A percentile compares a stretch with the other conserved stretches of the same genome.
Evolutionary conservation across 208 protist species (phyloP).

Genomic region (Angomonas ambiguus): DNA sequence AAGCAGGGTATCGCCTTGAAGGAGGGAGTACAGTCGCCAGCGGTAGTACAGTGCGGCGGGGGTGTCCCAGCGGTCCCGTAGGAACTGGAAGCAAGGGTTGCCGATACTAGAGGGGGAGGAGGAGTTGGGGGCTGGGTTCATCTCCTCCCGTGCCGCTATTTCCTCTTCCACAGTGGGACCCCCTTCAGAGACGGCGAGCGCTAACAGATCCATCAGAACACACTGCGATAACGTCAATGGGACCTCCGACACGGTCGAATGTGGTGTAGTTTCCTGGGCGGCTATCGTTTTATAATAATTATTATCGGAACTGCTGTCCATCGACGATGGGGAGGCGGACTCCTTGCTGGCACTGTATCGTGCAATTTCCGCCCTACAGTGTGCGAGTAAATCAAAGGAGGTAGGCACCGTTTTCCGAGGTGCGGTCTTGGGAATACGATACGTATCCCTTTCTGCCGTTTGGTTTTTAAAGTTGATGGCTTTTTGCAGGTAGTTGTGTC

Average conservation of each 20-base stretch:
- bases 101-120: conserved; percentile 13
- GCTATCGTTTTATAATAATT: background rate
- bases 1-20: conserved; percentile 67
- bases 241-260: conserved; percentile 26
- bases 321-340: background rate
- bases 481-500: background rate
- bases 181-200: conserved; percentile 51
- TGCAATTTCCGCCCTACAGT: background rate
- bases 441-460: background rate
- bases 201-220: conserved; percentile 64
- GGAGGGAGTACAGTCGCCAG: conserved; percentile 78
- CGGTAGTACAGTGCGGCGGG: conserved; percentile 70
- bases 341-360: background rate
- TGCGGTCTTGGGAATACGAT: background rate
- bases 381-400: background rate
- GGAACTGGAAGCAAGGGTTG: conserved; percentile 68
- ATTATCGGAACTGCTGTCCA: background rate
- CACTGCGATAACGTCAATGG: conserved; percentile 47
- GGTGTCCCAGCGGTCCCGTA: conserved; percentile 22
- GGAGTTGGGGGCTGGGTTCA: background rate
- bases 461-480: background rate
- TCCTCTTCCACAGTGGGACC: conserved; percentile 78
- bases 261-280: background rate
- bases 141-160: conserved; percentile 61
- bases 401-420: background rate